Evolutionary conservation across 306 rosid genomes (phyloP), one percentile per base, ranked within the genome.

Genomic region (Purshia tridentata): DNA sequence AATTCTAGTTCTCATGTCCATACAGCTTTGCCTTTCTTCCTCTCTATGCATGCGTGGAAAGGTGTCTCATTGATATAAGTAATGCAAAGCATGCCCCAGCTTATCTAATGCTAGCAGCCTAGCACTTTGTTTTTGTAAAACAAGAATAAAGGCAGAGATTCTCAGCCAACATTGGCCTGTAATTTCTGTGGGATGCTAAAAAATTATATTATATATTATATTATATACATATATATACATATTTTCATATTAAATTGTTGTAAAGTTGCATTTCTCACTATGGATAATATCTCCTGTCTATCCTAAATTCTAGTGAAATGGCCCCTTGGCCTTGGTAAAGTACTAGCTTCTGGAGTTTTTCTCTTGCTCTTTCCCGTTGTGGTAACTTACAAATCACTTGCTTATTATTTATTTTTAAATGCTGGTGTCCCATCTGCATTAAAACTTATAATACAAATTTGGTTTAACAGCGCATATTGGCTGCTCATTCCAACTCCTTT

Each of bases 21-120:
- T 35, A 73, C 75, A 63, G 53, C 72, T 69, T 75, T 75, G 45
- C 53, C 22, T 9, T 60, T 45, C 72, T 61, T n/a, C 49, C 37
- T 29, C 54, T 18, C 54, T 44, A 69, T 77, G 72, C 29, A 48
- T 44, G 67, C 58, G 68, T 71, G 59, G 65, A 65, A 64, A 75
- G 75, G 67, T 69, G 68, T 75, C 54, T 23, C 50, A 47, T 18
- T 68, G 22, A 67, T 50, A 49, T 7, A 16, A 18, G 35, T 5
- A 55, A 52, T 5, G 64, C 61, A 65, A 20, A 29, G 65, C 65
- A 75, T n/a, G 35, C 16, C 47, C 72, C 9, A 8, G 18, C 39
- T 72, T 35, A 16, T 67, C 44, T 47, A 18, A 3, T 8, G 63
- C 67, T 39, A 45, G 18, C 46, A 37, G 66, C 29, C 67, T 39